Evolutionary conservation across 1,284 basidiomycete species (phyloP).

Genomic region (Hymenochaete sp.): DNA sequence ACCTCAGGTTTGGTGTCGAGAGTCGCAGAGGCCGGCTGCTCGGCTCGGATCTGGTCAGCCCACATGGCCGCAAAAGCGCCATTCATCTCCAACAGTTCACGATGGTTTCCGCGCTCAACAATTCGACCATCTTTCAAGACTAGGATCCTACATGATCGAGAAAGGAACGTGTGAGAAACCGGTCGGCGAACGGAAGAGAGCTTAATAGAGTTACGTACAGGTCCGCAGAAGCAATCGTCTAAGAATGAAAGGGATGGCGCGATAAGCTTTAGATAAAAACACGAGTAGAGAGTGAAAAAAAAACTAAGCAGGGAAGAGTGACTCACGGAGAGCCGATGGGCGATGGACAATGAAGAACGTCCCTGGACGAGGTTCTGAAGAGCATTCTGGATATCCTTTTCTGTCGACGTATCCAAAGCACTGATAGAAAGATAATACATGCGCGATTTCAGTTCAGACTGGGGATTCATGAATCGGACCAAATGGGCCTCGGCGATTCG

Average conservation of each 20-base stretch:
- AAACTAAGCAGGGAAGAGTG: constrained; percentile 6
- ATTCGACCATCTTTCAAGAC: constrained; percentile 78
- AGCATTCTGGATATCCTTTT: constrained; percentile 79
- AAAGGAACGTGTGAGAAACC: constrained; percentile 3
- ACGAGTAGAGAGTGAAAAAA: constrained; percentile 9
- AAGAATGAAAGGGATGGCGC: constrained; percentile 19
- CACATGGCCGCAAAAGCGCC: constrained; percentile 77
- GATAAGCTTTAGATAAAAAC: constrained; percentile 17
- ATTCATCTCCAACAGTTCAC: constrained; percentile 58
- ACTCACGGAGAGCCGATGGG: constrained; percentile 71
- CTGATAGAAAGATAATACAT: constrained; percentile 30
- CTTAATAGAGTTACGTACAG: constrained; percentile 33
- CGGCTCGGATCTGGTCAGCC: constrained; percentile 64
- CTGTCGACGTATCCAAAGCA: constrained; percentile 76
- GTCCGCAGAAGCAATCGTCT: constrained; percentile 73
- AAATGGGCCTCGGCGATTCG: constrained; percentile 13
- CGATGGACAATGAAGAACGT: constrained; percentile 70
- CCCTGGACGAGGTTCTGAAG: constrained; percentile 64
- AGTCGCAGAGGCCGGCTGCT: constrained; percentile 31
- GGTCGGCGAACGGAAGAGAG: background rate
- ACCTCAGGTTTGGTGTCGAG: constrained; percentile 31
- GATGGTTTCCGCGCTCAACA: constrained; percentile 68
- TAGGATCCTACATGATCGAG: constrained; percentile 48
- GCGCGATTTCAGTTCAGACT: background rate
- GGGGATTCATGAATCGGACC: constrained; percentile 11